Evolutionary conservation across 257 asterid genomes (phyloP), one percentile per base, ranked within the genome.

Genomic region (Nemophila menziesii): DNA sequence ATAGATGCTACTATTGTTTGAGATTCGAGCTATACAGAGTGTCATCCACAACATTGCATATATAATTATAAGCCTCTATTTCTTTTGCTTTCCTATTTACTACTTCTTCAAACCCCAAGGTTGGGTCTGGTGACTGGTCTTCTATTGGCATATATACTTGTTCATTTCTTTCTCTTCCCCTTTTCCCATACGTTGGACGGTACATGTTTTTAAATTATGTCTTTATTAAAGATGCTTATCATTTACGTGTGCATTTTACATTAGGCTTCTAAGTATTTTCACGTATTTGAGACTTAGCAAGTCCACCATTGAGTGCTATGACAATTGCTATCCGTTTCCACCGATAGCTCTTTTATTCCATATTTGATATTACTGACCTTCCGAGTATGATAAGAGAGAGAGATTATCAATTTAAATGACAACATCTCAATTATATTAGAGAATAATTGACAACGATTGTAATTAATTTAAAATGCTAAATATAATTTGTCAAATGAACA

Each of bases 11-110:
- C 3, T 16, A 51, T 34, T 52, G 61, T 56, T 66, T 52, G 65
- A 66, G 64, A 66, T 66, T 60, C 62, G 68, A 56, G 68, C 73
- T 55, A 24, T 45, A 48, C 64, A 65, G 62, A 47, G 56, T 58
- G 54, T 55, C 65, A 51, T 60, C 44, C 63, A 51, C 55, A 46
- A 52, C 49, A 29, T 19, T 21, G 23, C 11, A 20, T 11, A 17
- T 38, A 19, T n/a, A n/a, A n/a, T 49, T 55, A 54, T 48, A 51
- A 45, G 47, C 60, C 48, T n/a, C 36, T 29, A 43, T 49, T 52
- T 20, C 37, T 12, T 16, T 14, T 14, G 39, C 15, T 16, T 24
- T 43, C 14, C 18, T 16, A 14, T 48, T 58, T 48, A 43, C 48
- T 11, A 26, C 54, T 36, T 45, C 50, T 57, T 19, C 70, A 22